Base-by-base conservation (phyloP, 108 stramenopile species). In the Epithemia pelagica region DNA sequence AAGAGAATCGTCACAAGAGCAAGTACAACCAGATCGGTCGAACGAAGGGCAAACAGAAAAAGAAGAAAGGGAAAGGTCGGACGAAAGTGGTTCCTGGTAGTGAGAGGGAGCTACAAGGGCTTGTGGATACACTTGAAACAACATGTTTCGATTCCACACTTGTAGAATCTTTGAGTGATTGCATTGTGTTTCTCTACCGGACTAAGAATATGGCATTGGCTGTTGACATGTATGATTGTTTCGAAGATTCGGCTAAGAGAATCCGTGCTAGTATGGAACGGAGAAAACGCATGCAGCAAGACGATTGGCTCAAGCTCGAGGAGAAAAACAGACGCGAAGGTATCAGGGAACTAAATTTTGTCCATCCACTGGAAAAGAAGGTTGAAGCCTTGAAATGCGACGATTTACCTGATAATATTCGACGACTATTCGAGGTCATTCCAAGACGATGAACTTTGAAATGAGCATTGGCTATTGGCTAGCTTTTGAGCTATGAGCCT, bases 1-100 rank as follows among this genome's bases (percentile, higher is more conserved):
- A 80, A 58, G 63, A 28, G 22, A 84, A 78, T 66, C 83, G 83
- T 32, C 89, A 92, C 66, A 89, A 91, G 56, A 84, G 85, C 15
- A 95, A 94, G 62, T 94, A 87, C 77, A 94, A 94, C 69, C 71
- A 71, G 28, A 74, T 78, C 32, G 83, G 86, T 1, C 54, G 74
- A 10, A 73, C 77, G 30, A 85, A 78, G 59, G 76, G 75, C 62
- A 88, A 90, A 67, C 86, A 86, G 68, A 83, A 91, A 56, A 89
- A 87, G 65, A 82, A 76, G 62, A 77, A 77, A 55, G 78, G 64
- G 52, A 80, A 82, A 56, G 74, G 70, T 55, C 64, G 37, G 5
- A 70, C 73, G 2, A 73, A 78, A 62, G 74, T 78, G 51, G 78
- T 78, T 66, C 89, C 91, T 2, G 94, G 94, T 28, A 92, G 90